Evolutionary conservation across 1,284 basidiomycete species (phyloP).

Genomic region (Microbotryum scabiosae): DNA sequence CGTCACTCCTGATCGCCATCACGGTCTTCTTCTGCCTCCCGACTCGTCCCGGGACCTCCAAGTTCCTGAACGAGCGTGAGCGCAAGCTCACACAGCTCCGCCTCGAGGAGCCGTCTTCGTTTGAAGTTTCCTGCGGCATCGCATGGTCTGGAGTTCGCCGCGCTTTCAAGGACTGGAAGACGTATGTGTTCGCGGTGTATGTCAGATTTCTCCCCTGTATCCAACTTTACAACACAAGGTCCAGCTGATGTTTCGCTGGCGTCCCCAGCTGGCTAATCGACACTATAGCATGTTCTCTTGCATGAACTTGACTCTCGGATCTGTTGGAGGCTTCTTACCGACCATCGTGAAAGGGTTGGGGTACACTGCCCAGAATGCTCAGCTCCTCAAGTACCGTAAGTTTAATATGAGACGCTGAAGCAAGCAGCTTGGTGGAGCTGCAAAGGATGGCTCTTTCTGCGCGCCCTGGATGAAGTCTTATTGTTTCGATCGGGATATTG

Average conservation of each 20-base stretch:
- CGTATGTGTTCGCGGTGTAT: slow-evolving; percentile 2
- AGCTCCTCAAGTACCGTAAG: slow-evolving; percentile 61
- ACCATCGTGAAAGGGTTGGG: slow-evolving; percentile 43
- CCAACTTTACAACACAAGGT: no score
- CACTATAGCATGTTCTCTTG: slow-evolving; percentile 46
- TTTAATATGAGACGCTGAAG: no score
- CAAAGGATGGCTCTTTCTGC: no score
- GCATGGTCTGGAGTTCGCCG: slow-evolving; percentile 47
- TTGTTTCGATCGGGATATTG: no score
- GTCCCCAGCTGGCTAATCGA: no score
- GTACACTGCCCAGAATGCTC: slow-evolving; percentile 47
- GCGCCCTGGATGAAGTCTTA: no score
- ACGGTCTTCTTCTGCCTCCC: slow-evolving; percentile 60
- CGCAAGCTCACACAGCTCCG: slow-evolving; percentile 62
- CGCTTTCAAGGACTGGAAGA: slow-evolving; percentile 56
- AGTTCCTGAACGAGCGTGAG: slow-evolving; percentile 61
- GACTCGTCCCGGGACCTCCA: slow-evolving; percentile 64
- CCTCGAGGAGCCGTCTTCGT: slow-evolving; percentile 59
- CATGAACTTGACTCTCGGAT: slow-evolving; percentile 66
- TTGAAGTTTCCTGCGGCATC: slow-evolving; percentile 46
- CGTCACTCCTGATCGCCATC: slow-evolving; percentile 59
- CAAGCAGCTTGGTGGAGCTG: no score
- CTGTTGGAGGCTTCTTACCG: slow-evolving; percentile 60
- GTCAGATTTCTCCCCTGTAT: slow-evolving; percentile 45
- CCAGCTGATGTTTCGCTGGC: no score